Percentiles rank a stretch among this genome's conserved stretches.
phyloP scores from a whole-genome alignment of 768 basidiomycete genomes.

The Podaxis mareebaensis region DNA sequence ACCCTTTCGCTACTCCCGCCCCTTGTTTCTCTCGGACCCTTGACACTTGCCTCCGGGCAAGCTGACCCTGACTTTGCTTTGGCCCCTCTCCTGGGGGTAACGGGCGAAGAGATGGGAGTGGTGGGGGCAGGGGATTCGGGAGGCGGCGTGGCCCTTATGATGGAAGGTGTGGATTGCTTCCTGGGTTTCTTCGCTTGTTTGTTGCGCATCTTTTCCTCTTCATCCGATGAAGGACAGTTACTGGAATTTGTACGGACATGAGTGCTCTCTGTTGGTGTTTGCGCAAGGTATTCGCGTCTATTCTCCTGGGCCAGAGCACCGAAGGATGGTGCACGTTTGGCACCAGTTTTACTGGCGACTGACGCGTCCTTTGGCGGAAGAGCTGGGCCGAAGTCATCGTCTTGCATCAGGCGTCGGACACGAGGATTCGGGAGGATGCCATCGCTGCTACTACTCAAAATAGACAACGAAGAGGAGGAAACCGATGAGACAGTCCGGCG shows the following conservation, averaged over 20 bases:
- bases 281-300: constrained; percentile 20
- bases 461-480: constrained; percentile 44
- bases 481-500: constrained; percentile 50
- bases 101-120: constrained; percentile 20
- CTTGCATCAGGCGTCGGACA: constrained; percentile 51
- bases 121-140: constrained; percentile 21
- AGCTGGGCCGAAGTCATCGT: constrained; percentile 44
- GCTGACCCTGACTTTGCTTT: constrained; percentile 15
- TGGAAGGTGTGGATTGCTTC: constrained; percentile 25
- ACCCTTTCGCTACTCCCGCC: constrained; percentile 18
- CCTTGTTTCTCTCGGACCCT: constrained; percentile 22
- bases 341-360: constrained; percentile 25
- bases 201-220: constrained; percentile 68
- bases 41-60: constrained; percentile 13
- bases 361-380: constrained; percentile 34
- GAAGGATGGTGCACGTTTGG: constrained; percentile 65
- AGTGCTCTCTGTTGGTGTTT: constrained; percentile 16
- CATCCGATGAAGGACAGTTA: constrained; percentile 65
- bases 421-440: constrained; percentile 45
- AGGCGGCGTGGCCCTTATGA: constrained; percentile 13
- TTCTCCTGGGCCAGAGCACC: constrained; percentile 39
- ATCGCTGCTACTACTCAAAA: constrained; percentile 36
- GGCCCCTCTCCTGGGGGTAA: constrained; percentile 21
- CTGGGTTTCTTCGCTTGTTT: constrained; percentile 64
- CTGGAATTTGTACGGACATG: constrained; percentile 35